Evolutionary conservation across 768 basidiomycete genomes (phyloP).

Genomic region (Termitomyces sp.): DNA sequence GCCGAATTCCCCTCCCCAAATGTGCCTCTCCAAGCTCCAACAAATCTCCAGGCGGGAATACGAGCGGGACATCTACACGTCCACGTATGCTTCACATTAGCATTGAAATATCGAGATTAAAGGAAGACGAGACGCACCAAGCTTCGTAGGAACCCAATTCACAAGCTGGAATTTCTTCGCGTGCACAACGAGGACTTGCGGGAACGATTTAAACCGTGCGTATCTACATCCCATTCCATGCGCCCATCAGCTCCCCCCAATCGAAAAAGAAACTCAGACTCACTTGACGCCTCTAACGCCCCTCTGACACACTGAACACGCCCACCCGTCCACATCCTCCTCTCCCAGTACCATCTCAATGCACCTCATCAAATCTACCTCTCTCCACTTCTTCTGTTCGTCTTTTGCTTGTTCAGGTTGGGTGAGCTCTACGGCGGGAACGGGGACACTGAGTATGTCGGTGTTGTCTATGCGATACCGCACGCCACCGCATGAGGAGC

Average conservation of each 20-base stretch:
- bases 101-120: neutral
- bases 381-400: slow-evolving; percentile 59
- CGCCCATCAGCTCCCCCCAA: neutral
- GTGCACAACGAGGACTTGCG: slow-evolving; percentile 82
- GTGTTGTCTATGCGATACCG: slow-evolving; percentile 73
- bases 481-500: slow-evolving; percentile 70
- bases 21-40: slow-evolving; percentile 58
- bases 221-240: slow-evolving; percentile 30
- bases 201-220: slow-evolving; percentile 77
- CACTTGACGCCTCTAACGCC: slow-evolving; percentile 72
- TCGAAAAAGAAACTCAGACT: neutral
- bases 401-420: slow-evolving; percentile 7
- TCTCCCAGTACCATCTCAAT: slow-evolving; percentile 50
- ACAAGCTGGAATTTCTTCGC: slow-evolving; percentile 93
- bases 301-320: slow-evolving; percentile 68
- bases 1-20: slow-evolving; percentile 65
- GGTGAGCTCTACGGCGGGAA: slow-evolving; percentile 58
- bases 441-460: slow-evolving; percentile 77
- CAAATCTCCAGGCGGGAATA: slow-evolving; percentile 52
- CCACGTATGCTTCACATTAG: neutral
- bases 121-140: slow-evolving; percentile 47
- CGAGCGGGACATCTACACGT: slow-evolving; percentile 76
- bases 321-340: slow-evolving; percentile 69
- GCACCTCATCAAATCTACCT: slow-evolving; percentile 57
- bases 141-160: slow-evolving; percentile 94